Conservation (phyloP, 768 basidiomycete species). For the Sutorius australiensis region DNA sequence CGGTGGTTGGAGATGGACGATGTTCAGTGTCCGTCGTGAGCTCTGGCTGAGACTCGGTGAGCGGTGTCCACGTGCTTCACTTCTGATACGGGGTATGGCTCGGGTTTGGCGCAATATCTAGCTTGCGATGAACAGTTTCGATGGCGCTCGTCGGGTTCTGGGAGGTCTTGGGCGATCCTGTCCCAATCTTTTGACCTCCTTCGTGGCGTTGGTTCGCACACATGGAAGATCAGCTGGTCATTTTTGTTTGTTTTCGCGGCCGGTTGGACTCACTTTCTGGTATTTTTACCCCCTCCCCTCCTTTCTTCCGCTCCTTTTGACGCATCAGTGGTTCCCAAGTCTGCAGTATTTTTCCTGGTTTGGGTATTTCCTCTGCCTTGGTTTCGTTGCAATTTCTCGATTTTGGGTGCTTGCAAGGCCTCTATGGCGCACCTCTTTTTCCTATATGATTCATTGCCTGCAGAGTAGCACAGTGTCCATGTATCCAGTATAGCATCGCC, state of each 20-base stretch:
- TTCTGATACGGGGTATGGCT: no score
- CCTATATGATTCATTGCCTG: background rate
- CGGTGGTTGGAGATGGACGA: background rate
- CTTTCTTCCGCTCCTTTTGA: background rate
- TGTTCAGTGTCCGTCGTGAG: background rate
- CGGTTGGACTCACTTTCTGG: background rate
- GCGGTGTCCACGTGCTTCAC: no score
- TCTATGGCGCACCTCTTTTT: background rate
- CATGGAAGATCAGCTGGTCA: conserved; percentile 5
- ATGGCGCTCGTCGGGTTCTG: background rate
- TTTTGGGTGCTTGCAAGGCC: conserved; percentile 1
- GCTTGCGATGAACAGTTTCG: no score
- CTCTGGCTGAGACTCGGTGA: background rate
- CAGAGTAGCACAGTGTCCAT: background rate
- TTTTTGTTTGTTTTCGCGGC: background rate
- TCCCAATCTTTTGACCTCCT: background rate
- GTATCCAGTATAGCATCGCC: background rate
- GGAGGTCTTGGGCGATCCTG: background rate
- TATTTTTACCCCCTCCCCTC: background rate
- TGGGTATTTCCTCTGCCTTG: background rate
- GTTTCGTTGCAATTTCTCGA: background rate
- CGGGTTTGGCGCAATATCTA: background rate
- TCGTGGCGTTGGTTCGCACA: background rate
- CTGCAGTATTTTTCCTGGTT: background rate
- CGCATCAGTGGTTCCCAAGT: no score